A percentile compares a stretch with the other conserved stretches of the same genome.
phyloP scores from a whole-genome alignment of 208 protist species.

The Crithidia acanthocephali region DNA sequence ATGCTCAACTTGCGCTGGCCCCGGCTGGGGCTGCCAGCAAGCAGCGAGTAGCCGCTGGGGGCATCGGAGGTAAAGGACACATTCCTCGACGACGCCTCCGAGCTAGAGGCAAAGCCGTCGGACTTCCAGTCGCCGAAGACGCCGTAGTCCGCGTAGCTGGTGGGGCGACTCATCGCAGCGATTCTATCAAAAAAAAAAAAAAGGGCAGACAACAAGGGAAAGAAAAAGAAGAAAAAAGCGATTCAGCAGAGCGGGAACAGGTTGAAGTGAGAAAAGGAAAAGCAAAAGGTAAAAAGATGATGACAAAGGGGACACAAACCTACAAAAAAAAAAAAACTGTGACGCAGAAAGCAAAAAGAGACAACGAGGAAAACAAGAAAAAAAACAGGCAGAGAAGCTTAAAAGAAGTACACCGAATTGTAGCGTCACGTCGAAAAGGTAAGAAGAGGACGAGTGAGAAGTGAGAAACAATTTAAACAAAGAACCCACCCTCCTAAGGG shows the following conservation, averaged over 20 bases:
- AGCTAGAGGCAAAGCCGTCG: constrained; percentile 23
- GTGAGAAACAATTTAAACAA: background rate
- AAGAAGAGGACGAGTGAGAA: background rate
- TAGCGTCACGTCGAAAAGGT: no score
- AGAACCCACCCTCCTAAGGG: no score
- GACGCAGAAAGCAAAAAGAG: constrained; percentile 1
- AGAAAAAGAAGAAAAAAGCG: constrained; percentile 15
- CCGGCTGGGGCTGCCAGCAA: background rate
- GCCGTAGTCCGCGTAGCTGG: constrained; percentile 1
- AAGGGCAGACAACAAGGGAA: constrained; percentile 19
- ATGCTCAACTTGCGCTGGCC: constrained; percentile 35
- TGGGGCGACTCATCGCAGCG: background rate
- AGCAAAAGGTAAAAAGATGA: background rate
- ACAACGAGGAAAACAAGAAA: background rate
- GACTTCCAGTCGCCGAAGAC: constrained; percentile 35
- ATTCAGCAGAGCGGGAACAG: background rate
- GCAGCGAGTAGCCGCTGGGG: constrained; percentile 7
- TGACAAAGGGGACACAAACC: background rate
- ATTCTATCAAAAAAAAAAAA: constrained; percentile 9
- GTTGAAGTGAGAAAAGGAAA: background rate
- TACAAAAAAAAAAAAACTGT: background rate
- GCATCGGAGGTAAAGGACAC: constrained; percentile 2
- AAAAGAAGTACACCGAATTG: background rate
- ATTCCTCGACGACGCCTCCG: background rate
- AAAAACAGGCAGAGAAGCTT: background rate